These are phyloP conservation scores for Aureobasidium musti DNA, from an alignment of 2,329 filamentous ascomycete genomes.

Conservation along the genomic window DNA sequence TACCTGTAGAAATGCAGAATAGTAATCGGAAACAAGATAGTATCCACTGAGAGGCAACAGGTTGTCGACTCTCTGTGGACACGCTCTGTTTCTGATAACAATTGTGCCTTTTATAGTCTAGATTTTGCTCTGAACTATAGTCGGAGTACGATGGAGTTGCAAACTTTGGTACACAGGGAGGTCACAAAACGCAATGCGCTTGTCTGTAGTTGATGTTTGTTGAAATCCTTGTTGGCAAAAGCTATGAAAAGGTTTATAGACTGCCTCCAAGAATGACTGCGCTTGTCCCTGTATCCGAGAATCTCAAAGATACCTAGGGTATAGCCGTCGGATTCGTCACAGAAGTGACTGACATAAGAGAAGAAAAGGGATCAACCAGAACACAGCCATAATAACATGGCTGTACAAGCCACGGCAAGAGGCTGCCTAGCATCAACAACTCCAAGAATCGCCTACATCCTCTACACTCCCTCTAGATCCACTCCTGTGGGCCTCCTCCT, in stretches of 20 bases:
- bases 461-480: neutral
- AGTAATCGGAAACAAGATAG: no score
- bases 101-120: no score
- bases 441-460: neutral
- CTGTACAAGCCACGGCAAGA: constrained; percentile 16
- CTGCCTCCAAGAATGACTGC: constrained; percentile 28
- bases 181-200: neutral
- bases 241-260: constrained; percentile 11
- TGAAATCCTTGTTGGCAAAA: neutral
- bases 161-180: no score
- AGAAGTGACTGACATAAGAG: constrained; percentile 5
- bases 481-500: neutral
- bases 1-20: no score
- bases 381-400: constrained; percentile 4
- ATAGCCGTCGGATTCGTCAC: constrained; percentile 27
- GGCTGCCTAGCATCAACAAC: constrained; percentile 10
- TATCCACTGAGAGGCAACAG: no score
- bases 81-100: no score
- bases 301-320: neutral
- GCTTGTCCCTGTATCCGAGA: constrained; percentile 21
- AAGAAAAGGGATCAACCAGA: constrained; percentile 8
- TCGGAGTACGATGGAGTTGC: no score
- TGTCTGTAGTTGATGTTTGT: neutral
- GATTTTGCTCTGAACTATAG: no score
- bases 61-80: no score